Base-by-base conservation (phyloP, 345 rosid species). In the Eutrema japonicum region DNA sequence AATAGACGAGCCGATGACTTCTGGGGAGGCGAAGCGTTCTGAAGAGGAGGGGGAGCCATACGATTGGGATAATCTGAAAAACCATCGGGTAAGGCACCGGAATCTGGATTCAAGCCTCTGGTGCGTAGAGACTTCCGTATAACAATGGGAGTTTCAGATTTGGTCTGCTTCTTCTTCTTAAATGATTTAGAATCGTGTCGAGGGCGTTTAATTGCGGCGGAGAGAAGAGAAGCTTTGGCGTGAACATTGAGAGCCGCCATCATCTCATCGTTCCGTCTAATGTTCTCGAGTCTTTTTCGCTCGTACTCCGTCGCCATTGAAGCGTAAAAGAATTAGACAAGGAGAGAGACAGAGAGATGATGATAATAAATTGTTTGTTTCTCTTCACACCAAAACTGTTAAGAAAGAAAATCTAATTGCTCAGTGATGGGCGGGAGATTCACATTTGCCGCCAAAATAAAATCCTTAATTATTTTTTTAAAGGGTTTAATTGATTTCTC, bases 271-370 rank as follows among this genome's bases (percentile, higher is more conserved):
- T 94, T 94, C 42, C 96, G 82, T 52, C 78, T 83, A 35, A 91
- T 94, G 81, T 89, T 91, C 76, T 88, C 93, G 32, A 89, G 83
- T 74, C 97, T 80, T 68, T 74, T 78, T 6, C 86, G 86, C 79
- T 91, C 99, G 75, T 94, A 94, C 63, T 94, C 96, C 3, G 96
- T 67, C 85, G 83, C 96, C 98, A 90, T 90, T 53, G 72, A 42
- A 45, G 38, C 64, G 37, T 43, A 8, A 48, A 40, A 27, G 38
- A 49, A 13, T 9, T 7, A 33, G 63, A 62, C 37, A 36, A n/a
- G 5, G 50, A 61, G 36, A 41, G 50, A 27, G 40, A 54, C 22
- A 18, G 37, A 32, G 7, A 13, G 26, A 10, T 7, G 5, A 22
- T 22, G 2, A 0, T 22, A 22, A 18, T 18, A 18, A 18, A 18